Evolutionary conservation across 2,329 filamentous ascomycete genomes (phyloP).

Genomic region (Cladosporium sp.): DNA sequence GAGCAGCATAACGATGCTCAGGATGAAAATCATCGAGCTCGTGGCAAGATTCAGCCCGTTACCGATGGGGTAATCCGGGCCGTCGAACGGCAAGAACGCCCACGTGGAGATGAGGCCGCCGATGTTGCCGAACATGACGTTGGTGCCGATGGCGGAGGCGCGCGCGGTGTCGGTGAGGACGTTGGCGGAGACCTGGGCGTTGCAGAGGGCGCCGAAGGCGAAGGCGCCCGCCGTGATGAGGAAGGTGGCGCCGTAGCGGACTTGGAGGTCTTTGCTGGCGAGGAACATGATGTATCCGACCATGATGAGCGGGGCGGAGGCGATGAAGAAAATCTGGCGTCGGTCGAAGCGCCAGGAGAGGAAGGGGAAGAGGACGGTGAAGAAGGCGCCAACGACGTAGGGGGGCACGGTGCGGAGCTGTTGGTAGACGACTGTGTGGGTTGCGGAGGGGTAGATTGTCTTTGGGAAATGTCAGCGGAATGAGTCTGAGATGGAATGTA

Average conservation of each 20-base stretch:
- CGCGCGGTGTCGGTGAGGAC: slow-evolving; percentile 66
- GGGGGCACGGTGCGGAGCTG: slow-evolving; percentile 67
- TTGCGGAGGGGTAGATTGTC: slow-evolving; percentile 54
- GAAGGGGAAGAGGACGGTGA: slow-evolving; percentile 56
- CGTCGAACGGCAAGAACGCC: slow-evolving; percentile 50
- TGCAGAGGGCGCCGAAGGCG: slow-evolving; percentile 57
- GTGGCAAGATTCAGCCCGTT: slow-evolving; percentile 65
- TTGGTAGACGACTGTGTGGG: slow-evolving; percentile 51
- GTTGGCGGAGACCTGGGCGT: slow-evolving; percentile 63
- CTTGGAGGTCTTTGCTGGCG: slow-evolving; percentile 44
- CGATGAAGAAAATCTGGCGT: slow-evolving; percentile 52
- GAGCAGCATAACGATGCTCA: slow-evolving; percentile 43
- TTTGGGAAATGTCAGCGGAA: neutral
- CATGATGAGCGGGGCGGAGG: slow-evolving; percentile 58
- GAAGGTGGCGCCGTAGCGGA: slow-evolving; percentile 66
- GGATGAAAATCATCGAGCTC: slow-evolving; percentile 49
- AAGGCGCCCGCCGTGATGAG: slow-evolving; percentile 61
- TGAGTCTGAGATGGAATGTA: neutral
- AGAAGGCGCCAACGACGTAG: slow-evolving; percentile 62
- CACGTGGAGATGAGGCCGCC: slow-evolving; percentile 43
- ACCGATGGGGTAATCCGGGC: slow-evolving; percentile 61
- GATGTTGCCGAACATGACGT: slow-evolving; percentile 68
- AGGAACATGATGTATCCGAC: slow-evolving; percentile 66
- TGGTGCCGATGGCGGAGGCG: slow-evolving; percentile 58
- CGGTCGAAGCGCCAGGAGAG: slow-evolving; percentile 56